Conservation (phyloP, 2,329 filamentous ascomycete species). For the Mycosphaerelloides madeirae region DNA sequence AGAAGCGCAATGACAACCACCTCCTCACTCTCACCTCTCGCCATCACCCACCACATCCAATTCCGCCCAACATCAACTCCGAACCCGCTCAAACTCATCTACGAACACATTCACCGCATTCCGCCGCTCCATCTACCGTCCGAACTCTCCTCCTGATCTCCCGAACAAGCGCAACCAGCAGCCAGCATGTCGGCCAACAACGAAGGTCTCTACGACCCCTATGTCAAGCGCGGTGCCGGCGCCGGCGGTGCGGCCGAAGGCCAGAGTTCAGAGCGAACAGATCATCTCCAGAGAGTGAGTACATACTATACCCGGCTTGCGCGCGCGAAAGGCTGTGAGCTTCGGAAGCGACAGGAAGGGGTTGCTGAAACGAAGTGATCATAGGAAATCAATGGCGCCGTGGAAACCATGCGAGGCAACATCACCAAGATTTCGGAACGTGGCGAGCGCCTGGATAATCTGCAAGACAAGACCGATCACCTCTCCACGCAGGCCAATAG, state of each 20-base stretch:
- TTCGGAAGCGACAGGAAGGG: too few species aligned
- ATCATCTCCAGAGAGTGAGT: too few species aligned
- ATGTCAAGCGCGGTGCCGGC: conserved; percentile 23
- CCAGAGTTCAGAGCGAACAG: not conserved
- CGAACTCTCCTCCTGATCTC: conserved; percentile 7
- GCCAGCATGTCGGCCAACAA: conserved; percentile 20
- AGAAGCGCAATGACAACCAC: too few species aligned
- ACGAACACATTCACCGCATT: not conserved
- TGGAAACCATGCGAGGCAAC: conserved; percentile 93
- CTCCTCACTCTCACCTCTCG: not conserved
- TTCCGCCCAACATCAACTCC: not conserved
- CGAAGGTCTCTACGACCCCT: conserved; percentile 24
- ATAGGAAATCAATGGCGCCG: conserved; percentile 95
- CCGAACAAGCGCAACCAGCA: conserved; percentile 6
- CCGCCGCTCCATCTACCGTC: conserved; percentile 5
- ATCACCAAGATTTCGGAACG: conserved; percentile 95
- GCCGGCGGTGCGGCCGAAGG: too few species aligned
- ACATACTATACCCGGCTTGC: too few species aligned
- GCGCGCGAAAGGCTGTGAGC: too few species aligned
- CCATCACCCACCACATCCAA: not conserved
- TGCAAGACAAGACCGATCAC: conserved; percentile 92
- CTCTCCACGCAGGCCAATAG: conserved; percentile 87
- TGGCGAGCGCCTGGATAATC: conserved; percentile 78
- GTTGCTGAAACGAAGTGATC: conserved; percentile 5
- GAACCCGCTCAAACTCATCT: not conserved